Percentiles rank a stretch among this genome's conserved stretches.
Evolutionary conservation across 2,329 filamentous ascomycete genomes (phyloP).

Genomic region (Diaporthe capsici): DNA sequence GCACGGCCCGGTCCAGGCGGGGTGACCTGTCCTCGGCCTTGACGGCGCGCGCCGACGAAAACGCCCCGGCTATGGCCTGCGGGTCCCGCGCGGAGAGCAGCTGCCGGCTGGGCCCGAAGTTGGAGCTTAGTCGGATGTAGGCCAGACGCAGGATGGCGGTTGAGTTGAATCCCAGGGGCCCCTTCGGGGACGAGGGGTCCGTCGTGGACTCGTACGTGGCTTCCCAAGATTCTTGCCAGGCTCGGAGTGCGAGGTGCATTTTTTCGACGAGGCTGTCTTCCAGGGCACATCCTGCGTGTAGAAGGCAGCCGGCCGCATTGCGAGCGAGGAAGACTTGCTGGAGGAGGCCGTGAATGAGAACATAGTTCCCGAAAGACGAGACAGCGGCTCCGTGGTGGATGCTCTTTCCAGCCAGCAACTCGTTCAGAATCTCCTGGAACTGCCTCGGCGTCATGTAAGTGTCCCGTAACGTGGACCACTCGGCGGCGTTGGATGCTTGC

Average conservation of each 20-base stretch:
- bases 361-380: conserved; percentile 5
- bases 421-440: background rate
- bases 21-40: conserved; percentile 53
- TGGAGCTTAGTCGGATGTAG: conserved; percentile 48
- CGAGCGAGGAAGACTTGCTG: background rate
- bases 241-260: conserved; percentile 61
- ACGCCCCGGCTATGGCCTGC: conserved; percentile 33
- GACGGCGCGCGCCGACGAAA: conserved; percentile 45
- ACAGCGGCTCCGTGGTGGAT: background rate
- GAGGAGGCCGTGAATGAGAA: conserved; percentile 4
- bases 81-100: conserved; percentile 49
- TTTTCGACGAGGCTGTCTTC: conserved; percentile 44
- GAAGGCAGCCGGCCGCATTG: background rate
- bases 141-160: conserved; percentile 50
- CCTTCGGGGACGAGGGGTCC: conserved; percentile 66
- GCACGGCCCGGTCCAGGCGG: conserved; percentile 62
- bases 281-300: background rate
- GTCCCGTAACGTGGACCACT: conserved; percentile 57
- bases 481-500: conserved; percentile 63
- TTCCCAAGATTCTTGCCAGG: conserved; percentile 68
- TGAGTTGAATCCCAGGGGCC: conserved; percentile 66
- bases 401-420: background rate
- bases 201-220: conserved; percentile 65
- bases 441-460: conserved; percentile 35
- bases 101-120: conserved; percentile 52